Conservation (phyloP, 2,329 filamentous ascomycete genomes). For the Lasiodiplodia sp. region DNA sequence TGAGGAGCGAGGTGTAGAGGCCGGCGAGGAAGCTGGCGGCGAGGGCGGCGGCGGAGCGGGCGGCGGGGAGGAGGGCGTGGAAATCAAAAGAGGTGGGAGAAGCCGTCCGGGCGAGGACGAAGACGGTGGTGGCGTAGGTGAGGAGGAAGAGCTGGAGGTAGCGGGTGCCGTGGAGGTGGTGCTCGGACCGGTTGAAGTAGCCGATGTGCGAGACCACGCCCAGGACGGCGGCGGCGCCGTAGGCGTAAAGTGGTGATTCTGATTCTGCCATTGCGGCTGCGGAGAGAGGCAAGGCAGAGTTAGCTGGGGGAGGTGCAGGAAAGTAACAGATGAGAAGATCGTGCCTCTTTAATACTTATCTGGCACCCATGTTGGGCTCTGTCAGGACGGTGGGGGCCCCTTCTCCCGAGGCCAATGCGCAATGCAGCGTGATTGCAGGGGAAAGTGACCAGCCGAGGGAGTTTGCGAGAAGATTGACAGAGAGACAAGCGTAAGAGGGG, state of each 20-base stretch:
- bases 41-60: neutral
- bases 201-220: neutral
- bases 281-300: neutral
- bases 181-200: conserved; percentile 28
- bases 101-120: neutral
- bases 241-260: conserved; percentile 1
- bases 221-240: conserved; percentile 10
- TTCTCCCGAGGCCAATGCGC: neutral
- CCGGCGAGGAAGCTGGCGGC: conserved; percentile 26
- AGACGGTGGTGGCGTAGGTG: neutral
- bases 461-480: neutral
- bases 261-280: neutral
- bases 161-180: conserved; percentile 23
- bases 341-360: neutral
- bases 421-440: neutral
- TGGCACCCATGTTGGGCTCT: neutral
- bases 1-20: conserved; percentile 44
- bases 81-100: neutral
- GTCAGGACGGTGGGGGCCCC: neutral
- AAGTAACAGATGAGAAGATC: too few species aligned
- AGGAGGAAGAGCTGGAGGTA: conserved; percentile 17
- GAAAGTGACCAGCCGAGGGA: neutral
- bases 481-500: neutral
- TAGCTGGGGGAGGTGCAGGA: too few species aligned
- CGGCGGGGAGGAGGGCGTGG: neutral